Conservation (phyloP, 805 yeast species). For the Zygosaccharomyces kombuchaensis region DNA sequence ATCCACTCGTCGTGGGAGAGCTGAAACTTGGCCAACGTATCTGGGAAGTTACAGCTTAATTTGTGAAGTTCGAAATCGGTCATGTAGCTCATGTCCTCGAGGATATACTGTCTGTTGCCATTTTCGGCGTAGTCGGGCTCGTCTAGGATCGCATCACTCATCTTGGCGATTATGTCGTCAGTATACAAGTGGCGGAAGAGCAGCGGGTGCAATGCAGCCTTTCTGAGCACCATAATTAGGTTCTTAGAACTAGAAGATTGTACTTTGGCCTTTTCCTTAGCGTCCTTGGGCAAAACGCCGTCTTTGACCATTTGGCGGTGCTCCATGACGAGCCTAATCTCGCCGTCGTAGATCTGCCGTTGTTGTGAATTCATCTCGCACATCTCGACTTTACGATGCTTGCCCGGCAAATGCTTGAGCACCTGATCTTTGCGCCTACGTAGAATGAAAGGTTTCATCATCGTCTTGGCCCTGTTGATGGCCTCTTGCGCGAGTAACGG, state of each 20-base stretch:
- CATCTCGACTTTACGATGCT: conserved; percentile 55
- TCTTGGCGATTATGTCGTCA: conserved; percentile 50
- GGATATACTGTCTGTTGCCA: conserved; percentile 73
- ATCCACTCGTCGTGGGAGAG: conserved; percentile 53
- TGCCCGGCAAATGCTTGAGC: conserved; percentile 79
- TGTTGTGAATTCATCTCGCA: conserved; percentile 63
- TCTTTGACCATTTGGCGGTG: conserved; percentile 30
- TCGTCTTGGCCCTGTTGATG: conserved; percentile 85
- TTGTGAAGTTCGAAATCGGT: conserved; percentile 81
- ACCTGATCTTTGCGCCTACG: conserved; percentile 92
- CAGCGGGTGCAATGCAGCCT: conserved; percentile 90
- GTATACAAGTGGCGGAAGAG: conserved; percentile 65
- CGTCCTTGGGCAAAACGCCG: conserved; percentile 18
- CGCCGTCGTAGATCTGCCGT: conserved; percentile 53
- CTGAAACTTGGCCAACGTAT: conserved; percentile 50
- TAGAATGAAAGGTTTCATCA: conserved; percentile 97
- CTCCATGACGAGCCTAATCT: conserved; percentile 43
- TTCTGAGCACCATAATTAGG: conserved; percentile 81
- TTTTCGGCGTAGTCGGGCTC: conserved; percentile 69
- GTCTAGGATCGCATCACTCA: conserved; percentile 75
- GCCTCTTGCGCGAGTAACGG: conserved; percentile 89
- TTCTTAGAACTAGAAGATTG: conserved; percentile 43
- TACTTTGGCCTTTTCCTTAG: conserved; percentile 38
- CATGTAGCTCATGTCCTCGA: conserved; percentile 94
- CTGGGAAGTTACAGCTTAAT: conserved; percentile 68